A percentile compares a stretch with the other conserved stretches of the same genome.
phyloP scores from a whole-genome alignment of 1,284 basidiomycete genomes.

The Fomitopsis schrenkii region DNA sequence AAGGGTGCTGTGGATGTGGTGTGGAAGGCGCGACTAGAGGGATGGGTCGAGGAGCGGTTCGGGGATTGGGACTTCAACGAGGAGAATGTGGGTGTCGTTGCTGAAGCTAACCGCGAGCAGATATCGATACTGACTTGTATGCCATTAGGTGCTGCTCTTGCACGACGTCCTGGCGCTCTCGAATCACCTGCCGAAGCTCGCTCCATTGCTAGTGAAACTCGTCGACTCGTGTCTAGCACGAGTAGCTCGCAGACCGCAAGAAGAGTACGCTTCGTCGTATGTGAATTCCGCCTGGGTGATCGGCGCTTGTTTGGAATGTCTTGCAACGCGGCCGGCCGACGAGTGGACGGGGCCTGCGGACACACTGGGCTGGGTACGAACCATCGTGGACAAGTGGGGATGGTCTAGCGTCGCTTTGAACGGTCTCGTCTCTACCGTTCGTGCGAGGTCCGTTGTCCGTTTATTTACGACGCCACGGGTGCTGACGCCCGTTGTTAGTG shows the following conservation, averaged over 20 bases:
- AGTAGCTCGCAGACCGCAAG: conserved; percentile 23
- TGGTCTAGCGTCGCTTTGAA: conserved; percentile 54
- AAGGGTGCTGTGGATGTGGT: conserved; percentile 44
- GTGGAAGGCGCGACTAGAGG: conserved; percentile 51
- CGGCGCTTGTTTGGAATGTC: conserved; percentile 41
- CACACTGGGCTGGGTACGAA: conserved; percentile 41
- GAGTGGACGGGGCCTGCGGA: conserved; percentile 46
- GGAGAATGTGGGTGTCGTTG: conserved; percentile 23
- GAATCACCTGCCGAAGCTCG: conserved; percentile 41
- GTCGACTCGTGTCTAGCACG: conserved; percentile 40
- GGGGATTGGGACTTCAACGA: conserved; percentile 32
- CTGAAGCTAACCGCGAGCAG: background rate
- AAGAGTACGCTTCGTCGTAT: conserved; percentile 31
- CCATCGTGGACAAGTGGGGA: conserved; percentile 49
- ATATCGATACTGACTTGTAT: background rate
- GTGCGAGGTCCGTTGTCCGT: conserved; percentile 35
- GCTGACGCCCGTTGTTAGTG: background rate
- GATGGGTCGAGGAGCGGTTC: conserved; percentile 36
- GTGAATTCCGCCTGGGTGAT: conserved; percentile 51
- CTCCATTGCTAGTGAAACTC: conserved; percentile 44
- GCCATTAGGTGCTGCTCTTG: conserved; percentile 38
- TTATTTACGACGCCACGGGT: background rate
- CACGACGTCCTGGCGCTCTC: conserved; percentile 50
- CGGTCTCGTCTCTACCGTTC: conserved; percentile 47
- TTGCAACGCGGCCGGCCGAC: conserved; percentile 36